A percentile compares a stretch with the other conserved stretches of the same genome.
Evolutionary conservation across 1,284 basidiomycete species (phyloP).

Genomic region (Schizophyllum commune): DNA sequence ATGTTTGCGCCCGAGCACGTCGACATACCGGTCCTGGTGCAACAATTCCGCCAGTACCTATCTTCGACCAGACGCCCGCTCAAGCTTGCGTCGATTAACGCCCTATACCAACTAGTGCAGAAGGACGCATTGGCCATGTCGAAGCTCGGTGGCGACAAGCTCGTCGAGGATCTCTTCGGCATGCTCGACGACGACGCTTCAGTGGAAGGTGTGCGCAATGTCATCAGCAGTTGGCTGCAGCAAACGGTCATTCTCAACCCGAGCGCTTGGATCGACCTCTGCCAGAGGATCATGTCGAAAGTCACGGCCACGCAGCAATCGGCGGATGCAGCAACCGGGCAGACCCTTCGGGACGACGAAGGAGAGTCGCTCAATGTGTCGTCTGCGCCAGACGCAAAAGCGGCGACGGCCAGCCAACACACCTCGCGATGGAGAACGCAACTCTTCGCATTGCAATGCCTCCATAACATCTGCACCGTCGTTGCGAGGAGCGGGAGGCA

Average conservation of each 20-base stretch:
- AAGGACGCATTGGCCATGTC: conserved; percentile 91
- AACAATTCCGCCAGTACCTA: conserved; percentile 69
- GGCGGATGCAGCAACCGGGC: conserved; percentile 45
- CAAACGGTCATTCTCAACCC: conserved; percentile 93
- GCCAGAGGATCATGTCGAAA: conserved; percentile 92
- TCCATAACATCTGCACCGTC: conserved; percentile 83
- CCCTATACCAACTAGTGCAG: conserved; percentile 95
- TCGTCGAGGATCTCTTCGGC: conserved; percentile 93
- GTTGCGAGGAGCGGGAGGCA: conserved; percentile 66
- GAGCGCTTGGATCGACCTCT: conserved; percentile 96
- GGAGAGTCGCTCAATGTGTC: conserved; percentile 78
- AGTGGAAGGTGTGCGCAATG: conserved; percentile 90
- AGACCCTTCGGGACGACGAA: conserved; percentile 83
- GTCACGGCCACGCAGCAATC: conserved; percentile 78
- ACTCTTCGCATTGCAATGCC: conserved; percentile 87
- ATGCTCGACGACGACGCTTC: conserved; percentile 92
- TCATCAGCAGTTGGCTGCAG: conserved; percentile 92
- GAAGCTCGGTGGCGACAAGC: conserved; percentile 84
- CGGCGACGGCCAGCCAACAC: conserved; percentile 29
- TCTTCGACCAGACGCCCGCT: conserved; percentile 75
- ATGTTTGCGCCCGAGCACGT: conserved; percentile 90
- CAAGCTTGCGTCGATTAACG: conserved; percentile 92
- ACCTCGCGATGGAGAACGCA: conserved; percentile 96
- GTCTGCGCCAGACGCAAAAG: conserved; percentile 30
- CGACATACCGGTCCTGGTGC: conserved; percentile 71